A percentile compares a stretch with the other conserved stretches of the same genome.
Conservation (phyloP, 306 rosid species). For the Ammopiptanthus mongolicus region DNA sequence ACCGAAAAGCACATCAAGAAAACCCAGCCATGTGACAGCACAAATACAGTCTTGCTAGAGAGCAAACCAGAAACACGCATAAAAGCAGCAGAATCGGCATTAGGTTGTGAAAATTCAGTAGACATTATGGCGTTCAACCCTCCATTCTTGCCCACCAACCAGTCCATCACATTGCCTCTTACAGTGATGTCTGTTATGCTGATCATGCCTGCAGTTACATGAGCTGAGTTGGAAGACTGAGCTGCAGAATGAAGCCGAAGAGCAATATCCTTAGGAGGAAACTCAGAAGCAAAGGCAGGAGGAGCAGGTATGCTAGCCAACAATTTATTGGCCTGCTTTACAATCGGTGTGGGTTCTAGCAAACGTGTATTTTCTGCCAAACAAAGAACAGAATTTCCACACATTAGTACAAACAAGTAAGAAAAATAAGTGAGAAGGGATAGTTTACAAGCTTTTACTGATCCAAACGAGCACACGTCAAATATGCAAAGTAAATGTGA, state of each 20-base stretch:
- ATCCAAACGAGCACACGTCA: not conserved
- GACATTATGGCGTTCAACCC: slow-evolving; percentile 43
- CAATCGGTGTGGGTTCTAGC: slow-evolving; percentile 42
- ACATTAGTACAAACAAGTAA: not conserved
- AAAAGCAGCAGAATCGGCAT: slow-evolving; percentile 22
- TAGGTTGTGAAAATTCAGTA: slow-evolving; percentile 33
- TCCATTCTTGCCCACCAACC: slow-evolving; percentile 57
- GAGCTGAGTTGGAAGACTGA: slow-evolving; percentile 64
- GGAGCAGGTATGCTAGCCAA: slow-evolving; percentile 73
- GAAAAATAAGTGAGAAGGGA: not conserved
- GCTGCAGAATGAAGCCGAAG: slow-evolving; percentile 43
- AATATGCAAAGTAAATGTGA: not conserved
- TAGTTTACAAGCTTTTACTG: not conserved
- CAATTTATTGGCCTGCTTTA: slow-evolving; percentile 47
- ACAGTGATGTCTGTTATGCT: slow-evolving; percentile 50
- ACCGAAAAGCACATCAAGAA: slow-evolving; percentile 60
- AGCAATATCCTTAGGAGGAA: slow-evolving; percentile 58
- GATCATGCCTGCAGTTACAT: slow-evolving; percentile 77
- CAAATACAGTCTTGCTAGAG: slow-evolving; percentile 51
- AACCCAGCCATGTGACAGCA: slow-evolving; percentile 62
- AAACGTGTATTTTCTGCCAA: slow-evolving; percentile 46
- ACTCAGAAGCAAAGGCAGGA: slow-evolving; percentile 78
- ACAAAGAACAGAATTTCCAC: not conserved
- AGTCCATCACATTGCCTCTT: slow-evolving; percentile 49
- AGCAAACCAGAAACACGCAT: slow-evolving; percentile 36